Base-by-base conservation (phyloP, 2,329 filamentous ascomycete species). In the Colletotrichum sidae region DNA sequence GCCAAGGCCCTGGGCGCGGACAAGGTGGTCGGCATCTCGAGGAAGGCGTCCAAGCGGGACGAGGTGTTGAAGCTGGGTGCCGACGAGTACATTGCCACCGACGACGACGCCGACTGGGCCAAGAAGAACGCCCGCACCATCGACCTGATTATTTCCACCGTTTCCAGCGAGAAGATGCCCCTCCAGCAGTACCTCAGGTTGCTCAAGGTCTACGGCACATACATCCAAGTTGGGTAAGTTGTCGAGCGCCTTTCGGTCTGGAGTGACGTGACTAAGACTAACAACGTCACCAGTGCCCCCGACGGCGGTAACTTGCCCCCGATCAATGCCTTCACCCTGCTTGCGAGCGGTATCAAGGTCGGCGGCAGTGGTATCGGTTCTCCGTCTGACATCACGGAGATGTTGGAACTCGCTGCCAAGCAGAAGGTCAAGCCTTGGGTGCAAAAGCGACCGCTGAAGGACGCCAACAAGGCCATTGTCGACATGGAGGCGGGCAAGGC, bases 1-100 rank as follows among this genome's bases (percentile, higher is more conserved):
- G 90, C 91, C 1, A 89, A 88, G 75, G 90, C 90, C 1, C 75
- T 93, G 6, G 87, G 85, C 7, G 86, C 85, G 11, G 86, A 90
- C 51, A 81, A 83, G 51, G 84, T 90, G 7, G 82, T 88, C 2
- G 87, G 83, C 3, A 89, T 89, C 71, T 88, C 85, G 8, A 81
- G 87, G 37, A 81, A 77, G n/a, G 76, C 75, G 2, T 74, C 72
- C 52, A 90, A 90, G 79, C 79, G 78, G 52, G 79, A 80, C 0
- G 87, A 90, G 69, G 86, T 85, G 0, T 71, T 82, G 47, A 80
- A 81, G 55, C 80, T 90, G 74, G 88, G 87, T 15, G 87, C 86
- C 4, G 84, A 86, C 74, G 81, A 71, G 77, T 79, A 79, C 65
- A 77, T 79, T 44, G 77, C 78, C 3, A 78, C 77, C 8, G 74